These are phyloP conservation scores for Aplosporella prunicola DNA, from an alignment of 2,329 filamentous ascomycete species.

Conservation along the genomic window DNA sequence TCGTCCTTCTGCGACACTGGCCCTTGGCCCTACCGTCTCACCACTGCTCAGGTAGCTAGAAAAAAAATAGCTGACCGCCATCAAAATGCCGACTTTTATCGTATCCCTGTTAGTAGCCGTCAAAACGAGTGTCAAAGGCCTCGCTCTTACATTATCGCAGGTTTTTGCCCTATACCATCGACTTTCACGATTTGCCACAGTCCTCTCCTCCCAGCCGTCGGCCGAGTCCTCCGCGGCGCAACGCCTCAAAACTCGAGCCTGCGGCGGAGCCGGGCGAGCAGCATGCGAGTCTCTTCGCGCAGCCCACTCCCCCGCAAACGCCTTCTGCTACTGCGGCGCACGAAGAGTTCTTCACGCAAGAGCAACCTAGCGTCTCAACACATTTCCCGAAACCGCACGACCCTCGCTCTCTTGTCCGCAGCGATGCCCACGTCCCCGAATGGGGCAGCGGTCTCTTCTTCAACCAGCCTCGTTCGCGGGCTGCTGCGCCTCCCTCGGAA, in stretches of 20 bases:
- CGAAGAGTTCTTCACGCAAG: slow-evolving; percentile 39
- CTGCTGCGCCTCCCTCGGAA: slow-evolving; percentile 63
- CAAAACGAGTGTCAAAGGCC: not conserved
- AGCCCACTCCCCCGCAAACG: slow-evolving; percentile 32
- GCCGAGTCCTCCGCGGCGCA: slow-evolving; percentile 17
- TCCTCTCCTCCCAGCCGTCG: slow-evolving; percentile 23
- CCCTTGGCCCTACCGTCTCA: too few relatives aligned
- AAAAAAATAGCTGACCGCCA: slow-evolving; percentile 1
- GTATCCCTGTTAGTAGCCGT: slow-evolving; percentile 46
- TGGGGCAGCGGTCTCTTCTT: slow-evolving; percentile 60
- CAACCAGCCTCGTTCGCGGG: slow-evolving; percentile 64
- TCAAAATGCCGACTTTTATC: slow-evolving; percentile 51
- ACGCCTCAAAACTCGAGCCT: slow-evolving; percentile 39
- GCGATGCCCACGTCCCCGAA: slow-evolving; percentile 63
- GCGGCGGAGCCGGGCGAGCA: slow-evolving; percentile 22
- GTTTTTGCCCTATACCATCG: slow-evolving; percentile 84
- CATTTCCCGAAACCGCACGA: slow-evolving; percentile 44
- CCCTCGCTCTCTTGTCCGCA: slow-evolving; percentile 51
- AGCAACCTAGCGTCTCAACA: slow-evolving; percentile 36
- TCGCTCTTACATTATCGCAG: slow-evolving; percentile 37
- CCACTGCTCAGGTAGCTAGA: too few relatives aligned
- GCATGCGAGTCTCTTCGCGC: slow-evolving; percentile 31
- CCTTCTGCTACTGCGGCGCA: slow-evolving; percentile 27
- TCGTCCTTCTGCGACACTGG: too few relatives aligned
- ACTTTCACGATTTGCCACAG: slow-evolving; percentile 65